phyloP scores from a whole-genome alignment of 2,329 filamentous ascomycete genomes.

The Ceratocystis diversiconidia region DNA sequence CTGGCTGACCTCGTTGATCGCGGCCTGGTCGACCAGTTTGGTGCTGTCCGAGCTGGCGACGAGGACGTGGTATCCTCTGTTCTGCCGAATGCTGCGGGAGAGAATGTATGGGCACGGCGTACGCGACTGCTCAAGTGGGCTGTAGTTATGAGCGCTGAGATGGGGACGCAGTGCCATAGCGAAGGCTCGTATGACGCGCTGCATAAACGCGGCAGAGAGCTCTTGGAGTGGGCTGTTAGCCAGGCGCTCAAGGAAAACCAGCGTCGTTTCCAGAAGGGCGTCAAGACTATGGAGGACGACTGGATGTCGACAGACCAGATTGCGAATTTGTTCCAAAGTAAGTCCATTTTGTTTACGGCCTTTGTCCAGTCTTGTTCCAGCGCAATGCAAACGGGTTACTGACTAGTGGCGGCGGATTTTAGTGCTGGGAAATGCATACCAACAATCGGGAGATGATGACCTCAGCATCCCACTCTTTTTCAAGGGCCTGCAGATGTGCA shows the following conservation, averaged over 20 bases:
- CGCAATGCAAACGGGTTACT: slow-evolving; percentile 20
- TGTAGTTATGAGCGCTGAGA: slow-evolving; percentile 64
- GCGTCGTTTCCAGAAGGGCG: slow-evolving; percentile 49
- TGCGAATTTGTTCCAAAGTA: slow-evolving; percentile 59
- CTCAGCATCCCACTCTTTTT: slow-evolving; percentile 59
- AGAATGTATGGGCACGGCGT: slow-evolving; percentile 43
- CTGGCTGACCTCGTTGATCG: slow-evolving; percentile 38
- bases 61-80: slow-evolving; percentile 18
- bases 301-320: slow-evolving; percentile 60
- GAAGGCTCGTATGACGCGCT: slow-evolving; percentile 61
- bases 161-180: slow-evolving; percentile 69
- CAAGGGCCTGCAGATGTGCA: slow-evolving; percentile 61
- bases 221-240: slow-evolving; percentile 69
- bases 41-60: slow-evolving; percentile 25
- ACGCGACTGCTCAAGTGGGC: slow-evolving; percentile 58
- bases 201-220: slow-evolving; percentile 49
- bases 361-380: not conserved
- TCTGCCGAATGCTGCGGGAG: slow-evolving; percentile 22
- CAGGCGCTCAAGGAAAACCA: slow-evolving; percentile 61
- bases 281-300: slow-evolving; percentile 53
- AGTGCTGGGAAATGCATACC: slow-evolving; percentile 66
- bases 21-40: slow-evolving; percentile 32
- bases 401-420: slow-evolving; percentile 16
- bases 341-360: slow-evolving; percentile 14
- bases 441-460: slow-evolving; percentile 24